Percentiles rank a stretch among this genome's conserved stretches.
phyloP scores from a whole-genome alignment of 208 protist genomes.

The Herpetomonas samuelpessoai region DNA sequence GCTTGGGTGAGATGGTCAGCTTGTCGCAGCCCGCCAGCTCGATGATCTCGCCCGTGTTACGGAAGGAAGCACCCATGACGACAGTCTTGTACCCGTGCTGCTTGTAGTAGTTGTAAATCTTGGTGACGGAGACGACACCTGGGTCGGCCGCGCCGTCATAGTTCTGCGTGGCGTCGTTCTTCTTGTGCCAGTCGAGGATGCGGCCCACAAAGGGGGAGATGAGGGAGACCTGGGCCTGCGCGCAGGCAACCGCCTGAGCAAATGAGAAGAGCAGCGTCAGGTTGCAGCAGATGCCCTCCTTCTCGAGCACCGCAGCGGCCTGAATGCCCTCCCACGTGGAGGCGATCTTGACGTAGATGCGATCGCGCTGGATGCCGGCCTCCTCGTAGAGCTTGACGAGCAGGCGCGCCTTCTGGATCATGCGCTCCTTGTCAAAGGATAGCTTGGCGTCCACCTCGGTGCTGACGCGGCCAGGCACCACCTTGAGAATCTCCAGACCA shows the following conservation, averaged over 20 bases:
- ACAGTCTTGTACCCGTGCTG: slow-evolving; percentile 96
- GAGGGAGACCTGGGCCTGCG: slow-evolving; percentile 93
- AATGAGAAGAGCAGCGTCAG: slow-evolving; percentile 98
- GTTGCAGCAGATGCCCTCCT: slow-evolving; percentile 97
- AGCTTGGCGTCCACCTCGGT: slow-evolving; percentile 97
- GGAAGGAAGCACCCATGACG: slow-evolving; percentile 98
- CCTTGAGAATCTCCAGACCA: slow-evolving; percentile 97
- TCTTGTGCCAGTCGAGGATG: slow-evolving; percentile 97
- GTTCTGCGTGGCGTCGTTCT: slow-evolving; percentile 35
- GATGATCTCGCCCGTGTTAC: slow-evolving; percentile 91
- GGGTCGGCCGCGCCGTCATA: slow-evolving; percentile 88
- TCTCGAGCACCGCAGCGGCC: slow-evolving; percentile 92
- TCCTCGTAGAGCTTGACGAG: slow-evolving; percentile 95
- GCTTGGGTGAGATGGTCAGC: slow-evolving; percentile 95
- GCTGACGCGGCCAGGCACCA: slow-evolving; percentile 95
- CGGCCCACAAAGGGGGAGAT: slow-evolving; percentile 97
- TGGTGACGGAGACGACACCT: slow-evolving; percentile 92
- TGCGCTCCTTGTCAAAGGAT: slow-evolving; percentile 94
- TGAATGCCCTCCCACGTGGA: slow-evolving; percentile 98
- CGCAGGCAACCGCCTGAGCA: slow-evolving; percentile 93
- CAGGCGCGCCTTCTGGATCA: slow-evolving; percentile 91
- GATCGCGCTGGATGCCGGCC: slow-evolving; percentile 83
- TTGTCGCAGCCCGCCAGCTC: slow-evolving; percentile 96
- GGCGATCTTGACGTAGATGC: slow-evolving; percentile 97
- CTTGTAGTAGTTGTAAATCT: slow-evolving; percentile 98